Conservation (phyloP, 371 early-diverging fungal species). For the Mucor saturninus region DNA sequence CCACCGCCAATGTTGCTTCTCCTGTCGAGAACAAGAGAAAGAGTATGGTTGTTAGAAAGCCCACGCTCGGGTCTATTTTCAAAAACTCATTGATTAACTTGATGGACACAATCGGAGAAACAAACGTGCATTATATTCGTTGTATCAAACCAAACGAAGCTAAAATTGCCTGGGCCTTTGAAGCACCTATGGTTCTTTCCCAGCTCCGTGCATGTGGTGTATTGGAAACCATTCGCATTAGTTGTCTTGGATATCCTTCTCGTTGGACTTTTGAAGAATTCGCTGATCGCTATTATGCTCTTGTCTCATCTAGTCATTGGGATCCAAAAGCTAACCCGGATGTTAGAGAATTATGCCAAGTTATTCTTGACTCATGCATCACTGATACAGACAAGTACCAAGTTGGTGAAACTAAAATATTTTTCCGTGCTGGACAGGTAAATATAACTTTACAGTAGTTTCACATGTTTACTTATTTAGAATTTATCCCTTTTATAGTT, state of each 20-base stretch:
- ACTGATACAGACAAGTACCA: slow-evolving; percentile 87
- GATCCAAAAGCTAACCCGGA: slow-evolving; percentile 48
- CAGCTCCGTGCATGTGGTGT: slow-evolving; percentile 99
- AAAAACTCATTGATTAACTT: slow-evolving; percentile 80
- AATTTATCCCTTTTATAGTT: slow-evolving; percentile 57
- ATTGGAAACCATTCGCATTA: slow-evolving; percentile 98
- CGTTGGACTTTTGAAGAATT: slow-evolving; percentile 94
- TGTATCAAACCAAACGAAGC: slow-evolving; percentile 97
- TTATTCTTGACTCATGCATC: slow-evolving; percentile 74
- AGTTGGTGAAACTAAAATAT: slow-evolving; percentile 96
- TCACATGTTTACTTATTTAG: slow-evolving; percentile 61
- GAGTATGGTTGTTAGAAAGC: slow-evolving; percentile 70
- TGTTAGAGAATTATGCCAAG: slow-evolving; percentile 54
- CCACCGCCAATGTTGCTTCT: slow-evolving; percentile 47
- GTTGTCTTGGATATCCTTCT: slow-evolving; percentile 97
- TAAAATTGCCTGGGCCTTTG: slow-evolving; percentile 88
- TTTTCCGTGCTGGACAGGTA: slow-evolving; percentile 96
- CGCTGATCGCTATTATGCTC: slow-evolving; percentile 86
- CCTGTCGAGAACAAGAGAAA: slow-evolving; percentile 35
- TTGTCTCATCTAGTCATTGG: slow-evolving; percentile 79
- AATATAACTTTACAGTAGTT: slow-evolving; percentile 24
- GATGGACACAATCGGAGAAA: slow-evolving; percentile 91
- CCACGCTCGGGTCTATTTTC: slow-evolving; percentile 83
- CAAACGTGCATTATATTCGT: slow-evolving; percentile 96
- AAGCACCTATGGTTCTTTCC: slow-evolving; percentile 89